These are phyloP conservation scores for Globisporangium spiculum DNA, from an alignment of 352 stramenopile genomes.

Conservation along the genomic window DNA sequence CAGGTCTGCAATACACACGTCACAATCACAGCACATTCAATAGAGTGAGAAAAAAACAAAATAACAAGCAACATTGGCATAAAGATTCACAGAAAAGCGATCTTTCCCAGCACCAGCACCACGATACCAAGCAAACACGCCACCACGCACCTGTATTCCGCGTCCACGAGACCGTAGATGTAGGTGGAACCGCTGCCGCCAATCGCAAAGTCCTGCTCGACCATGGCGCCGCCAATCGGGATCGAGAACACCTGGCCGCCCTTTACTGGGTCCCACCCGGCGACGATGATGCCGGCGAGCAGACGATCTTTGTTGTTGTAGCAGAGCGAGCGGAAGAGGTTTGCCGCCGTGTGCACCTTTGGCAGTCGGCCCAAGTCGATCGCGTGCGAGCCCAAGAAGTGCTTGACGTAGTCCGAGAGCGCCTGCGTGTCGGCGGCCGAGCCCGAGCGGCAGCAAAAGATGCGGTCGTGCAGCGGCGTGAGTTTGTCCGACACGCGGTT, in stretches of 20 bases:
- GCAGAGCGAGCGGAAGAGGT: constrained; percentile 95
- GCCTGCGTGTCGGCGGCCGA: constrained; percentile 97
- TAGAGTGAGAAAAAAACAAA: constrained; percentile 6
- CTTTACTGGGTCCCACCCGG: constrained; percentile 96
- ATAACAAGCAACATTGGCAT: neutral
- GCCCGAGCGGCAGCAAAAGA: constrained; percentile 97
- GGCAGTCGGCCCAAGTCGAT: constrained; percentile 88
- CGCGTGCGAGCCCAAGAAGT: constrained; percentile 78
- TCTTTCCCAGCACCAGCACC: neutral
- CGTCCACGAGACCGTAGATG: constrained; percentile 97
- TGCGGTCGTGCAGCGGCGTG: constrained; percentile 94
- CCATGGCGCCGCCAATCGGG: constrained; percentile 93
- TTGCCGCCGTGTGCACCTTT: constrained; percentile 96
- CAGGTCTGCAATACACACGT: constrained; percentile 35
- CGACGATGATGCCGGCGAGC: constrained; percentile 96
- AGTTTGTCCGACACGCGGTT: constrained; percentile 99
- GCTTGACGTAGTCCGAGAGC: constrained; percentile 77
- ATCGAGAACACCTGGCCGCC: constrained; percentile 96
- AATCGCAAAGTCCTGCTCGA: constrained; percentile 97
- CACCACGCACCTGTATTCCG: constrained; percentile 79
- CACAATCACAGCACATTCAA: neutral
- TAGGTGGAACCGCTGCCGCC: constrained; percentile 97
- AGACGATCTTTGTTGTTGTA: constrained; percentile 99
- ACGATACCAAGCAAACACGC: neutral
- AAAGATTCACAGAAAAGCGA: constrained; percentile 1